Evolutionary conservation across 176 grass and related monocot genomes (phyloP), one percentile per base, ranked within the genome.

Genomic region (Hordeum marinum): DNA sequence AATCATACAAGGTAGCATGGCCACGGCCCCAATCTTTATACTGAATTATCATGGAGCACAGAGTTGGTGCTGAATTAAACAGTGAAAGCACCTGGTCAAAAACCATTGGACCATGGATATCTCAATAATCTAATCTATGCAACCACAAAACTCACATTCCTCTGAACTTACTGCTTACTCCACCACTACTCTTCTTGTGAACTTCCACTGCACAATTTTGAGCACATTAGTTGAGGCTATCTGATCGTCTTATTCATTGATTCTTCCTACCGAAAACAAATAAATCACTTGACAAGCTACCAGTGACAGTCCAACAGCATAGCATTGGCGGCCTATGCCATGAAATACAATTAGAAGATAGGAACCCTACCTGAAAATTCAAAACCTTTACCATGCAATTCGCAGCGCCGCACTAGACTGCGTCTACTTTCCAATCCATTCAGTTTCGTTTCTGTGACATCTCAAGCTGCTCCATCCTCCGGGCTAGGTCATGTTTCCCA

Each of bases 381-480:
- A 83, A 20, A 21, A 63, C 41, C 41, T 11, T 14, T 10, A 42
- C 8, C 11, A 77, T n/a, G 6, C 11, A 41, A n/a, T 39, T 57
- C 37, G 31, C 50, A 85, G 61, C 18, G 25, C 11, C 48, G 6
- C 5, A 46, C 0, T 13, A 35, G 63, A 82, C 3, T 20, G 8
- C 64, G 64, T 70, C 18, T 62, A 31, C 23, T 63, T 64, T 11
- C 17, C 17, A 15, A 85, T 75, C 20, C 21, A 66, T 81, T 91
- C 73, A 93, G 83, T 85, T 81, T 55, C 82, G 80, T 50, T 86
- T 92, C 7, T 91, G 17, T 9, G 91, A 95, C 59, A 94, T 68
- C 83, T 95, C 93, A 80, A 98, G 70, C 67, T 95, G 89, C 65
- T 95, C 93, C 73, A 98, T 88, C 82, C 59, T 98, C 70, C 52